Conservation (phyloP, 371 early-diverging fungal genomes). For the Syncephalastrum sp. region DNA sequence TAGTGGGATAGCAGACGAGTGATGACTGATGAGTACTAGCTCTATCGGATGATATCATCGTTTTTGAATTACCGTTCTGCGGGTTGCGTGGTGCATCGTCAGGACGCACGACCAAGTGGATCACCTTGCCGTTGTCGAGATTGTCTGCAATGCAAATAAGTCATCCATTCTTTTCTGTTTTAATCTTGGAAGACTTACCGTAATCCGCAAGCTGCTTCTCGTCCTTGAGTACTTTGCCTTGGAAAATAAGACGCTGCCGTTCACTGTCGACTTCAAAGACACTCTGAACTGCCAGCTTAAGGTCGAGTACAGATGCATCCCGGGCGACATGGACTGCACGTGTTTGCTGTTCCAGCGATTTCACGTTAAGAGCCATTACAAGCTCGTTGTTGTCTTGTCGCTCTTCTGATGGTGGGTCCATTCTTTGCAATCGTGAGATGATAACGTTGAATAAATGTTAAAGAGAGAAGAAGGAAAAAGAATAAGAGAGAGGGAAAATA, state of each 20-base stretch:
- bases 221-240: conserved; percentile 59
- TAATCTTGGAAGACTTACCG: conserved; percentile 26
- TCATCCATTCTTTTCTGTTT: background rate
- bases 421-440: no score
- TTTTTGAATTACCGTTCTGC: conserved; percentile 42
- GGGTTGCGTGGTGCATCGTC: conserved; percentile 53
- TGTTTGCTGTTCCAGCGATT: conserved; percentile 55
- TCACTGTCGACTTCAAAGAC: conserved; percentile 52
- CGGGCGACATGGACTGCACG: conserved; percentile 52
- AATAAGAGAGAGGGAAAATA: no score
- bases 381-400: no score
- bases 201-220: conserved; percentile 54
- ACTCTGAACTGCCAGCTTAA: conserved; percentile 53
- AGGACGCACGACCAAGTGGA: conserved; percentile 63
- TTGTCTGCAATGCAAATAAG: conserved; percentile 27
- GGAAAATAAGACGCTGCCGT: conserved; percentile 62
- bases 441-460: no score
- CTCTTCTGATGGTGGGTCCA: no score
- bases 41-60: conserved; percentile 2
- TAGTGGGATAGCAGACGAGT: no score
- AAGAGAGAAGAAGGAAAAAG: no score
- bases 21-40: background rate
- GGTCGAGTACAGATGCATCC: conserved; percentile 51
- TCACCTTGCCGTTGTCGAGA: conserved; percentile 57
- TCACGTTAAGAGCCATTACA: conserved; percentile 49